Evolutionary conservation across 2,329 filamentous ascomycete species (phyloP), one percentile per base, ranked within the genome.

Genomic region (Capronia coronata): DNA sequence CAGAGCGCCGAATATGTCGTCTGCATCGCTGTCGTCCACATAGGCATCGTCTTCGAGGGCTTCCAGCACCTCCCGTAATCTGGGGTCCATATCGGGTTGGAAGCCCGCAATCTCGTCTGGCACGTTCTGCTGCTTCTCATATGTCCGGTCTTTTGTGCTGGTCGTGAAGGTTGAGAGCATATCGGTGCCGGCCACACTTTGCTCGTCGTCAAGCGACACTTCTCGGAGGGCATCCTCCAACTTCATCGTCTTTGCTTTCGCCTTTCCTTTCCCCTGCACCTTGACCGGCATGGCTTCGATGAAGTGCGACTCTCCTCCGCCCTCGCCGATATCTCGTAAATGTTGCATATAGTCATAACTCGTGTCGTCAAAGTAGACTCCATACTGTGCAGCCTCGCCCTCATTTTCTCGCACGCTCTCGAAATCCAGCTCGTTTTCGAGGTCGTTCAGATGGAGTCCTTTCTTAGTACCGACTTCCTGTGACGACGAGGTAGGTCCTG

Each of bases 321-420:
- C 87, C 37, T 74, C 68, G 49, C 83, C 83, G n/a, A 98, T 72
- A 61, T 97, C 93, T 48, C 89, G 85, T 76, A 98, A 74, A 69
- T 98, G 93, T 69, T 98, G 93, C 93, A 98, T 98, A 72, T 98
- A 98, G 69, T 98, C 93, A 70, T 98, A 98, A 64, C 87, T 80
- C 57, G 87, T 85, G 70, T 98, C 93, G 69, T 98, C 94, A 68
- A 78, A 98, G 75, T 86, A 98, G 57, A 98, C 80, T 57, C 93
- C 93, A 69, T 96, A 82, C 66, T 86, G 87, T 59, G 94, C 93
- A 7, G 94, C 93, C 71, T 98, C 90, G 61, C 94, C 94, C 69
- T 98, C 93, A 67, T 98, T 97, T 49, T 80, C 78, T 60, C 90
- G 83, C 58, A 95, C 81, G 52, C 71, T 71, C 35, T 75, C 73